These are phyloP conservation scores for Pleurotus tuoliensis DNA, from an alignment of 768 basidiomycete genomes.

Conservation along the genomic window DNA sequence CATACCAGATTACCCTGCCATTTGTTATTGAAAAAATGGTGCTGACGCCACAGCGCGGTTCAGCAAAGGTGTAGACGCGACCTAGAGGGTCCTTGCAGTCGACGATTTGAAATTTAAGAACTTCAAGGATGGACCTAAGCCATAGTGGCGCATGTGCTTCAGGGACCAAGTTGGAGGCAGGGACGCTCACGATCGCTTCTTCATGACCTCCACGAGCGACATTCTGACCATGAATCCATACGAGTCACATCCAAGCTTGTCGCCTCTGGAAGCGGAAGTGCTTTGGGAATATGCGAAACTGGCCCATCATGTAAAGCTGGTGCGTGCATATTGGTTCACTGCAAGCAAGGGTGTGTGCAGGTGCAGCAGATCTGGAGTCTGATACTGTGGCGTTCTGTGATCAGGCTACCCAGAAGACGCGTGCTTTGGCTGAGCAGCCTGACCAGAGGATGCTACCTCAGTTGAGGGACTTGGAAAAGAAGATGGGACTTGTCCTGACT, in stretches of 20 bases:
- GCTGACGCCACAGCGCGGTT: too few species aligned
- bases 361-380: neutral
- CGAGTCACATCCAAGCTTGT: slow-evolving; percentile 62
- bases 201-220: slow-evolving; percentile 25
- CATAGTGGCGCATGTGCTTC: too few species aligned
- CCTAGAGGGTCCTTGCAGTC: neutral
- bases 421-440: slow-evolving; percentile 66
- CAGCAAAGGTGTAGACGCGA: neutral
- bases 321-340: slow-evolving; percentile 28
- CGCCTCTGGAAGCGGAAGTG: slow-evolving; percentile 69
- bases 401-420: slow-evolving; percentile 68
- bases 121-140: too few species aligned
- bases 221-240: slow-evolving; percentile 69
- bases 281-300: slow-evolving; percentile 94
- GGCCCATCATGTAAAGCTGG: slow-evolving; percentile 74
- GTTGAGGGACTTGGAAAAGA: slow-evolving; percentile 80
- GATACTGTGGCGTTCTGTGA: neutral
- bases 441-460: slow-evolving; percentile 74
- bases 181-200: slow-evolving; percentile 4
- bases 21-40: neutral
- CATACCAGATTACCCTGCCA: neutral
- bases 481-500: slow-evolving; percentile 93
- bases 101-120: neutral
- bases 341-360: too few species aligned
- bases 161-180: too few species aligned